These are phyloP conservation scores for Ascochyta fabae DNA, from an alignment of 2,329 filamentous ascomycete species.

Conservation along the genomic window DNA sequence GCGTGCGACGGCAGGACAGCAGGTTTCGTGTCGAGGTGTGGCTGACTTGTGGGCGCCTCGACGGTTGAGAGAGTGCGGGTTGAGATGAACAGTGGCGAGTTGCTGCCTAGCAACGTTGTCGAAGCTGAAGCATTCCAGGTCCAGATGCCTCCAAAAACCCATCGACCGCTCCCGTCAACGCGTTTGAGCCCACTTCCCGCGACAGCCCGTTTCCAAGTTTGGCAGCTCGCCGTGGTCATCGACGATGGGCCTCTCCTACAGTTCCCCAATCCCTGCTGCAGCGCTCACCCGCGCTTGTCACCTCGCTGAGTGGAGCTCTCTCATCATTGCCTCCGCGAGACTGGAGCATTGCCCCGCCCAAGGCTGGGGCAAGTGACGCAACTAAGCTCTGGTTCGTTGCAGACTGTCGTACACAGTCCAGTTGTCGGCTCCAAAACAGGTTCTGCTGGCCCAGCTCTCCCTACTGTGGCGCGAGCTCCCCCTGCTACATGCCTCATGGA, in stretches of 20 bases:
- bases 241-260: constrained; percentile 42
- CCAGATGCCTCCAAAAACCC: not conserved
- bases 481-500: constrained; percentile 32
- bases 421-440: constrained; percentile 45
- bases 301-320: constrained; percentile 34
- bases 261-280: constrained; percentile 27
- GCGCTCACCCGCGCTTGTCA: constrained; percentile 36
- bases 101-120: not conserved
- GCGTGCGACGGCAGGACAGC: constrained; percentile 4
- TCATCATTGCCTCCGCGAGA: constrained; percentile 24
- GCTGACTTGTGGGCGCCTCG: constrained; percentile 5
- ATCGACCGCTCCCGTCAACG: constrained; percentile 1
- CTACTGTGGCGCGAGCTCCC: constrained; percentile 46
- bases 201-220: constrained; percentile 25
- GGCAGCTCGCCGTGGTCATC: constrained; percentile 36
- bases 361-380: constrained; percentile 45
- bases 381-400: constrained; percentile 35
- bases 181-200: constrained; percentile 23
- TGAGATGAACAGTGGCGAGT: not conserved
- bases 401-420: constrained; percentile 36
- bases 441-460: constrained; percentile 34
- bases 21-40: constrained; percentile 12
- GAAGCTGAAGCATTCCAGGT: not conserved
- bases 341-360: constrained; percentile 44
- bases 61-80: not conserved